Base-by-base conservation (phyloP, 257 asterid species). In the Solanum phureja region DNA sequence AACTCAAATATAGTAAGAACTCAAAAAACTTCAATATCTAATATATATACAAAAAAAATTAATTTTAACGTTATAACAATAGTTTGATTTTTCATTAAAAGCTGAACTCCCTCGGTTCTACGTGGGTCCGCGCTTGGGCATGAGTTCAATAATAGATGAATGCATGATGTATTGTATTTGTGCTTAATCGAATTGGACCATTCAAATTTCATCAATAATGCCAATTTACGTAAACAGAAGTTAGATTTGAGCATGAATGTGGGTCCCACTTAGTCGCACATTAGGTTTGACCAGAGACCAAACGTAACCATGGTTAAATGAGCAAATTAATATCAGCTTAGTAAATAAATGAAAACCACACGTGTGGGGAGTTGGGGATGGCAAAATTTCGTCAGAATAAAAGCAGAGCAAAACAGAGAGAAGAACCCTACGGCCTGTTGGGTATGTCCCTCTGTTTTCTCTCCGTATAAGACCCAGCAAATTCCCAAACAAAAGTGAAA, bases 381-480 rank as follows among this genome's bases (percentile, higher is more conserved):
- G 85, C 87, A 91, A 93, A 58, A 85, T 82, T 56, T 37, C 72
- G 93, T 90, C 95, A 92, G 96, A 89, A 90, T 68, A 88, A 62
- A 89, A 90, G 72, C 82, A 38, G 82, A 66, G 87, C 44, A 34
- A 83, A 60, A 56, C 87, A 60, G 87, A 92, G 92, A 88, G 90
- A 88, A 86, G 76, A 60, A 19, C 83, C 74, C 86, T 79, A 71
- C 88, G 33, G 58, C 44, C 91, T 74, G 88, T 56, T 68, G 56
- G 38, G 44, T 72, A 89, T 93, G 95, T 91, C 93, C 88, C 93
- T 91, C 92, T 93, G 93, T 92, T 91, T 74, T 91, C 91, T 87
- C 91, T 91, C 90, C 84, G 89, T 89, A 89, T 91, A 85, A 89
- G 79, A 85, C 88, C 92, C 88, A 86, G 89, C 92, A 82, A 85